Base-by-base conservation (phyloP, 116 monocot species). In the Dioscorea cayenensis region DNA sequence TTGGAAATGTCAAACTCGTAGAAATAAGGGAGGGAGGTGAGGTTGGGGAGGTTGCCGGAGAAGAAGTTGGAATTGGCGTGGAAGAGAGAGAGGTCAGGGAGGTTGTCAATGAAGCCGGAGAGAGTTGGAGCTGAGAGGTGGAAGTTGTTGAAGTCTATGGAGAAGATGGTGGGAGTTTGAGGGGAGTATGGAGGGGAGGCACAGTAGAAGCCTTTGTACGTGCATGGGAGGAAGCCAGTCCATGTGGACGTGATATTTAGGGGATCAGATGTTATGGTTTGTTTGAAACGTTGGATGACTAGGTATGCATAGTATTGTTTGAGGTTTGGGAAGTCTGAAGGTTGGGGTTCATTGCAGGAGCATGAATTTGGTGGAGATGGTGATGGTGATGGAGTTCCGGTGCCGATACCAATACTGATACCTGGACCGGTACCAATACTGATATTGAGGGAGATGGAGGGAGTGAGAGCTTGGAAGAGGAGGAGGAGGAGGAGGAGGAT, bases 31-130 rank as follows among this genome's bases (percentile, higher is more conserved):
- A 77, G 69, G 19, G 21, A 3, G 37, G 76, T 51, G 49, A 73
- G 64, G 64, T 52, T 69, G 22, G 81, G 81, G 55, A 82, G 28
- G 55, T 69, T 35, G 52, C 73, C 78, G 65, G 73, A 16, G 70
- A 82, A 73, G 64, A 65, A 77, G 81, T 82, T 82, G 73, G 69
- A 48, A 68, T 82, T 77, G 68, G 72, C 69, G 68, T 82, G 81
- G 76, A 82, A 82, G 64, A 82, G 49, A 52, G 77, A 72, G 58
- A 82, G 68, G 65, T 82, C 81, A 48, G 81, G 77, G 64, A 82
- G 70, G 5, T 36, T 16, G 63, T 77, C 73, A 67, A 73, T 25
- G 73, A 82, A 77, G 14, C 77, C 73, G 55, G n/a, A 17, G 49
- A 82, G 17, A 7, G 81, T 70, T 1, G 74, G 77, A 10, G 82